Percentiles rank a stretch among this genome's conserved stretches.
Evolutionary conservation across 2,329 filamentous ascomycete genomes (phyloP).

Genomic region (Hypoxylon sp.): DNA sequence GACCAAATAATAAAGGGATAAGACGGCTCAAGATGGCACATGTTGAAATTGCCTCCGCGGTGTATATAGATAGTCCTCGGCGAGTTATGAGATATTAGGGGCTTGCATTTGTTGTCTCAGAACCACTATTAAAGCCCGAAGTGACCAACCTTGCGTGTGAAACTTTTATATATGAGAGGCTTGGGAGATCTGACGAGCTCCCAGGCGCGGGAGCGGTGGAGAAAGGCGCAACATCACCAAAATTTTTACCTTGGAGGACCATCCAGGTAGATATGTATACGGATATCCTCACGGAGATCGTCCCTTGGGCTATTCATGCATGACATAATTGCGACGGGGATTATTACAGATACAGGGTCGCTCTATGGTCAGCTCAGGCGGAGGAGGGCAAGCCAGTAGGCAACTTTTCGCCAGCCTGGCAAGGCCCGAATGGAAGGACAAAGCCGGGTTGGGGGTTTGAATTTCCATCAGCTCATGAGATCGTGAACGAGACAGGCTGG

Average conservation of each 20-base stretch:
- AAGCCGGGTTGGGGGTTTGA: conserved; percentile 34
- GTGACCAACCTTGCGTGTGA: conserved; percentile 38
- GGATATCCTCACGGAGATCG: conserved; percentile 53
- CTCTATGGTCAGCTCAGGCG: conserved; percentile 43
- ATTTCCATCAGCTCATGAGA: conserved; percentile 41
- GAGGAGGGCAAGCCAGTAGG: conserved; percentile 31
- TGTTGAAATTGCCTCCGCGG: conserved; percentile 36
- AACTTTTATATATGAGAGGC: conserved; percentile 43
- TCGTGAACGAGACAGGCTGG: conserved; percentile 30
- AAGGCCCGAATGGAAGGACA: conserved; percentile 38
- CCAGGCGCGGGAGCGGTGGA: conserved; percentile 47
- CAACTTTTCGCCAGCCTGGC: conserved; percentile 40
- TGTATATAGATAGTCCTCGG: conserved; percentile 33
- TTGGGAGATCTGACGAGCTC: conserved; percentile 43
- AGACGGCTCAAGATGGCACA: conserved; percentile 37
- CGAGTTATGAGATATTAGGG: conserved; percentile 34
- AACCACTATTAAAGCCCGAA: conserved; percentile 43
- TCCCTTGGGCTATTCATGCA: conserved; percentile 58
- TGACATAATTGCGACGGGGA: conserved; percentile 62
- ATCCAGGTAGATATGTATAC: conserved; percentile 47
- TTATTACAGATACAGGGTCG: conserved; percentile 40
- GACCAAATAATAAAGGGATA: conserved; percentile 30
- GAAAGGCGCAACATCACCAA: conserved; percentile 47
- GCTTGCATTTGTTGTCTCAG: conserved; percentile 41
- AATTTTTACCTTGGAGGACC: conserved; percentile 40